phyloP scores from a whole-genome alignment of 2,329 filamentous ascomycete genomes.

The Nothophoma quercina region DNA sequence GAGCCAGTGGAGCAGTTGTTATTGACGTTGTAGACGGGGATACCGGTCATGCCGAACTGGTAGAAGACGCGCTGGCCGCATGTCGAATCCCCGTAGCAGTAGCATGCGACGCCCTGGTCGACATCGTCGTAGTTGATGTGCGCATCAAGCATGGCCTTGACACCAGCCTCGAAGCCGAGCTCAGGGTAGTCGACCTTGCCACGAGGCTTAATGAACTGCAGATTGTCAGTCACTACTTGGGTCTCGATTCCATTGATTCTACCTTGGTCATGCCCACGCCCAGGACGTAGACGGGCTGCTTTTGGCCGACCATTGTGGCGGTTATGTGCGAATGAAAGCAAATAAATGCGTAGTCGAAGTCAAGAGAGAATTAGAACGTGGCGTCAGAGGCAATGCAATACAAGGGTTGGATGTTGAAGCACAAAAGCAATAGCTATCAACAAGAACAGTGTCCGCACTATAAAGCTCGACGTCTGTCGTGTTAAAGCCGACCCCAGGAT shows the following conservation, averaged over 20 bases:
- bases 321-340: neutral
- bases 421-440: neutral
- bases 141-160: slow-evolving; percentile 83
- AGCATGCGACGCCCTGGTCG: slow-evolving; percentile 94
- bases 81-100: slow-evolving; percentile 95
- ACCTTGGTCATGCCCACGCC: slow-evolving; percentile 92
- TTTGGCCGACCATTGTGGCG: slow-evolving; percentile 58
- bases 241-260: neutral
- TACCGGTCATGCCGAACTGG: slow-evolving; percentile 96
- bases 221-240: no score
- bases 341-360: neutral
- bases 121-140: slow-evolving; percentile 97
- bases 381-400: neutral
- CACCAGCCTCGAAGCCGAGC: slow-evolving; percentile 88
- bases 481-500: slow-evolving; percentile 9
- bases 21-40: slow-evolving; percentile 97
- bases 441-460: slow-evolving; percentile 7
- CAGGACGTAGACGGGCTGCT: slow-evolving; percentile 79
- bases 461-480: slow-evolving; percentile 2
- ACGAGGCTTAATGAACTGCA: slow-evolving; percentile 91
- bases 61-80: slow-evolving; percentile 98
- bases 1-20: slow-evolving; percentile 98
- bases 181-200: slow-evolving; percentile 95
- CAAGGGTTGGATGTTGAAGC: neutral
- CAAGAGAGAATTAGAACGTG: no score